A percentile compares a stretch with the other conserved stretches of the same genome.
Evolutionary conservation across 176 grass and related monocot species (phyloP).

Genomic region (Triticum timopheevii): DNA sequence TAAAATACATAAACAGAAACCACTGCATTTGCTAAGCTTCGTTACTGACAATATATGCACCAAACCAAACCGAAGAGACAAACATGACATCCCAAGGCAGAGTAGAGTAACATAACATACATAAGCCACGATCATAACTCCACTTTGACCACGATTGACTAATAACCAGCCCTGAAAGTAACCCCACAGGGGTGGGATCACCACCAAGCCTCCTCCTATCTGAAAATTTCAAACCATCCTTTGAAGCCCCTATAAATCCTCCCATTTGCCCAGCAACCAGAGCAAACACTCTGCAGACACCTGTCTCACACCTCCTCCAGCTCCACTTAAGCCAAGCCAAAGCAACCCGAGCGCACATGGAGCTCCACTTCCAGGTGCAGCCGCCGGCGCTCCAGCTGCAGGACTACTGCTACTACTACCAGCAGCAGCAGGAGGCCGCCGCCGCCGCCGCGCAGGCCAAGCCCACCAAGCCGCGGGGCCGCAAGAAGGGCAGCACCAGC

Average conservation of each 20-base stretch:
- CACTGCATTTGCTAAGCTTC: neutral
- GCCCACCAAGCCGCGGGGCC: conserved; percentile 55
- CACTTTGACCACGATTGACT: conserved; percentile 33
- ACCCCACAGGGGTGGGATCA: conserved; percentile 19
- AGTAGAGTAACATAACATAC: neutral
- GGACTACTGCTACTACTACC: conserved; percentile 57
- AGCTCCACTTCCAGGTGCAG: conserved; percentile 70
- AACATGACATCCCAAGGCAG: conserved; percentile 16
- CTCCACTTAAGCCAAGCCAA: conserved; percentile 19
- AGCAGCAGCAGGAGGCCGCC: conserved; percentile 41
- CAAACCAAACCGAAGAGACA: conserved; percentile 45
- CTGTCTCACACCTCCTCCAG: conserved; percentile 21
- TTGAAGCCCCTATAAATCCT: conserved; percentile 55
- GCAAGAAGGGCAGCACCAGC: conserved; percentile 53
- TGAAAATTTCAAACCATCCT: neutral
- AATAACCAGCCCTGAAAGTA: conserved; percentile 28
- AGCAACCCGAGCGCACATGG: conserved; percentile 41
- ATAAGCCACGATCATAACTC: conserved; percentile 13
- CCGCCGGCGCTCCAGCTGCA: conserved; percentile 25
- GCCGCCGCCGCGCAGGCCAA: conserved; percentile 39
- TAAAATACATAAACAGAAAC: neutral
- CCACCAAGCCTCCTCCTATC: neutral
- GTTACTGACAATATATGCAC: conserved; percentile 1
- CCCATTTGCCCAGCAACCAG: conserved; percentile 32
- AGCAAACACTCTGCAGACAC: conserved; percentile 37